phyloP scores from a whole-genome alignment of 108 stramenopile genomes.

The Cylindrotheca closterium region DNA sequence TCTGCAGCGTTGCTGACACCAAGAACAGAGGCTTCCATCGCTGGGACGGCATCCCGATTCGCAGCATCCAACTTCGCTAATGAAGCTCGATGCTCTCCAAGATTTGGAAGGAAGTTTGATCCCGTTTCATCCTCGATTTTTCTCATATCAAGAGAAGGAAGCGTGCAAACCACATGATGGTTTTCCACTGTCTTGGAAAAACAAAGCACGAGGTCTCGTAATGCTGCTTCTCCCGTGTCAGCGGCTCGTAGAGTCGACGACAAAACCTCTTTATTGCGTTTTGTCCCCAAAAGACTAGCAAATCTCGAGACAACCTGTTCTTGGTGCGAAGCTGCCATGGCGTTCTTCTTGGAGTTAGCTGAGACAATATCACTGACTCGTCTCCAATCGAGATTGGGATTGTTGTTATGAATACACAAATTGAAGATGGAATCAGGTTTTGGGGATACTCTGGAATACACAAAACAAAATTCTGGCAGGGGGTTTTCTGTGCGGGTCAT shows the following conservation, averaged over 20 bases:
- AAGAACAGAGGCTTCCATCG: conserved; percentile 43
- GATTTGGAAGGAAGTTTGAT: conserved; percentile 29
- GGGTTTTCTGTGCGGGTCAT: too few species aligned
- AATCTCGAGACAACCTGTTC: conserved; percentile 38
- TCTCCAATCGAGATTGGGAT: too few species aligned
- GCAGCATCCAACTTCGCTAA: neutral
- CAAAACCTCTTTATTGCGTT: conserved; percentile 5
- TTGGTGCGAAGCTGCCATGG: conserved; percentile 8
- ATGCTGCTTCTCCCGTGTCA: conserved; percentile 7
- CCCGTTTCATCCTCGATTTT: conserved; percentile 27
- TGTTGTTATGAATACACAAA: too few species aligned
- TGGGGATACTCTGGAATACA: too few species aligned
- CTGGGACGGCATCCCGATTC: conserved; percentile 12
- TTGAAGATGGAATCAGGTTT: too few species aligned
- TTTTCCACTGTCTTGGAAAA: conserved; percentile 26
- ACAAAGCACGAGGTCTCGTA: conserved; percentile 27
- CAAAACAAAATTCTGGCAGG: too few species aligned
- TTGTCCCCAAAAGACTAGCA: conserved; percentile 35
- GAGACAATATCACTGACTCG: too few species aligned
- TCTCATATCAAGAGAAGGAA: conserved; percentile 51
- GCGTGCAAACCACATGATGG: conserved; percentile 45
- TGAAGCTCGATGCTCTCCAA: conserved; percentile 28
- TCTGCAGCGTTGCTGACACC: conserved; percentile 27
- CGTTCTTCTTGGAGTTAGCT: neutral
- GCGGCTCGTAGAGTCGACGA: conserved; percentile 12